Evolutionary conservation across 1,139 yeast genomes (phyloP), one percentile per base, ranked within the genome.

Genomic region (Magnusiomyces ingens): DNA sequence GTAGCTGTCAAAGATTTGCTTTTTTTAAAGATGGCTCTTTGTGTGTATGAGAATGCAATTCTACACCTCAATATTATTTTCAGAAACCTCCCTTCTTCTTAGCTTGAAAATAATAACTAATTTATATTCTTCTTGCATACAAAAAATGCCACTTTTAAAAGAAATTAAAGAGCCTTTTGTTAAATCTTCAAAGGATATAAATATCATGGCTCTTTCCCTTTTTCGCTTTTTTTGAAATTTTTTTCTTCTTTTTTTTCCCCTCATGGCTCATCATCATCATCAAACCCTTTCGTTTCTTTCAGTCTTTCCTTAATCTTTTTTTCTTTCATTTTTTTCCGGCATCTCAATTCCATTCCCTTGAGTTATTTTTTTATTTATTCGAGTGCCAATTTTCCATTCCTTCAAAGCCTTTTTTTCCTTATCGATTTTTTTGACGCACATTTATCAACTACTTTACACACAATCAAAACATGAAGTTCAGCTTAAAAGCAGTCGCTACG

Each of bases 401-500:
- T 41, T 17, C 45, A 41, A 12, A 17, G 22, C 18, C 45, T 41
- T 11, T 18, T 12, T 18, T 43, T 18, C 10, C 48, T 29, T 26
- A 26, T 26, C 8, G 32, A 26, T 26, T 26, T 26, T 26, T 26
- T 26, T 26, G 8, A 26, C 32, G 32, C 32, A 26, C 32, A 26
- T 8, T 5, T 26, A 26, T 26, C 32, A 26, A 26, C 41, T 37
- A 37, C 10, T 37, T 37, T 37, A n/a, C 36, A 40, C 29, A 6
- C 22, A 6, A 26, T n/a, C 2, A 22, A 13, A 49, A 11, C 45
- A 54, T 54, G 57, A 40, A 45, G 13, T 44, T 52, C 43, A 41
- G 48, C 26, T 35, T 50, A 17, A 46, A 42, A 36, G 32, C 49
- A 5, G 4, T 49, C 13, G 22, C 52, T 37, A 26, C 32, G 32